phyloP scores from a whole-genome alignment of 495 filamentous ascomycete species.

The Penicillium taxi region DNA sequence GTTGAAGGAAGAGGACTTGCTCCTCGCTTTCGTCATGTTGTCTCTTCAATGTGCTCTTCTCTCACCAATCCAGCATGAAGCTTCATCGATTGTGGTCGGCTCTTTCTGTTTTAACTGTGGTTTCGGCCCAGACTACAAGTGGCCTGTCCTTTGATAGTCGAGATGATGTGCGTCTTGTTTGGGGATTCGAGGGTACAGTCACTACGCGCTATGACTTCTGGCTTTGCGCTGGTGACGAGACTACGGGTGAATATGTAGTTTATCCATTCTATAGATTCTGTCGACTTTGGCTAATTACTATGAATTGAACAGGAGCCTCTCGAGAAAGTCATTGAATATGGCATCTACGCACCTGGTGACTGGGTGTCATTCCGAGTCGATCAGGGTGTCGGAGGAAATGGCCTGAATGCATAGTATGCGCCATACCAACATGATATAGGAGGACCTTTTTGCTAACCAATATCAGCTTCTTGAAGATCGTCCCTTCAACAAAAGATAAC shows the following conservation, averaged over 20 bases:
- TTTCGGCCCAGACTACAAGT: slow-evolving; percentile 48
- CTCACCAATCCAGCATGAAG: slow-evolving; percentile 24
- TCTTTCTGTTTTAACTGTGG: slow-evolving; percentile 36
- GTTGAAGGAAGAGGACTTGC: background rate
- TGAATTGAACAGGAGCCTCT: slow-evolving; percentile 37
- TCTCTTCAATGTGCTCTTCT: slow-evolving; percentile 4
- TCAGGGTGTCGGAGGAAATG: slow-evolving; percentile 38
- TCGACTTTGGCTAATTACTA: no score
- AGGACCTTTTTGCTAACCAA: background rate
- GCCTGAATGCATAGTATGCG: slow-evolving; percentile 56
- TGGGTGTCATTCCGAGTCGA: slow-evolving; percentile 45
- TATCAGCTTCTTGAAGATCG: slow-evolving; percentile 60
- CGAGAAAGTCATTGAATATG: slow-evolving; percentile 30
- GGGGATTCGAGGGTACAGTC: slow-evolving; percentile 22
- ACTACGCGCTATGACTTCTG: slow-evolving; percentile 53
- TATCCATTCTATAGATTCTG: background rate
- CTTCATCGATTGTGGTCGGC: slow-evolving; percentile 28
- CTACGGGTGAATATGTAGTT: slow-evolving; percentile 35
- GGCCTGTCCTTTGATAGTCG: slow-evolving; percentile 44
- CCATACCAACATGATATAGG: background rate
- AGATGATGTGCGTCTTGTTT: slow-evolving; percentile 34
- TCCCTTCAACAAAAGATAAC: slow-evolving; percentile 43
- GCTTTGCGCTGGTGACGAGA: slow-evolving; percentile 58
- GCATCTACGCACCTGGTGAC: slow-evolving; percentile 42
- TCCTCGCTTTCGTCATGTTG: slow-evolving; percentile 3